Evolutionary conservation across 2,329 filamentous ascomycete species (phyloP).

Genomic region (Fonsecaea erecta): DNA sequence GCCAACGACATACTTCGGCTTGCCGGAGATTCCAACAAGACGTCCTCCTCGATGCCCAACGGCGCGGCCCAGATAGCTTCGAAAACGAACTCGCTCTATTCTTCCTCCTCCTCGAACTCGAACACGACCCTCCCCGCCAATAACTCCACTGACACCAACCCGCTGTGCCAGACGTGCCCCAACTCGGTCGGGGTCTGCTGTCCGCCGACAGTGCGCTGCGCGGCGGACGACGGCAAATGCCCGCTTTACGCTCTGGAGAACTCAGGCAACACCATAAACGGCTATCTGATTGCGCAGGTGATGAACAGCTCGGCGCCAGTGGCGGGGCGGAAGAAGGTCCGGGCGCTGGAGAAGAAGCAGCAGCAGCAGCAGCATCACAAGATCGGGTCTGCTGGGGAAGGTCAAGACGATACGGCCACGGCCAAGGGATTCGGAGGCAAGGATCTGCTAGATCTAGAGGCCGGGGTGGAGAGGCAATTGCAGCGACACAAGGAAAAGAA

Average conservation of each 20-base stretch:
- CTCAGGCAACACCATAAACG: conserved; percentile 30
- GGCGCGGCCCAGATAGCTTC: neutral
- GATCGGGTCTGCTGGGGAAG: neutral
- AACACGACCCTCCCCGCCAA: neutral
- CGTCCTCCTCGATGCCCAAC: conserved; percentile 1
- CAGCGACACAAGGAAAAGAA: conserved; percentile 17
- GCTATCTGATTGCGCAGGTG: conserved; percentile 32
- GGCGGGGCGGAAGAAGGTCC: conserved; percentile 28
- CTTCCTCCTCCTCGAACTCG: neutral
- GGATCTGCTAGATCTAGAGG: conserved; percentile 2
- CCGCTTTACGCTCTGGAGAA: conserved; percentile 27
- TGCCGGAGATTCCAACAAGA: conserved; percentile 1
- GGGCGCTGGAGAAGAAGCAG: conserved; percentile 22
- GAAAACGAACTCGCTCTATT: neutral
- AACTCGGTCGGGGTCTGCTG: conserved; percentile 34
- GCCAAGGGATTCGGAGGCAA: neutral
- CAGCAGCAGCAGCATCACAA: conserved; percentile 7
- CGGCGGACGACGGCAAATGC: conserved; percentile 31
- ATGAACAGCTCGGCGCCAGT: conserved; percentile 31
- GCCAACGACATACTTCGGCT: neutral
- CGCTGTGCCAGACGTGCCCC: conserved; percentile 30
- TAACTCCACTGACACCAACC: conserved; percentile 15
- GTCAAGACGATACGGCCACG: neutral
- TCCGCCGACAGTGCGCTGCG: conserved; percentile 30
- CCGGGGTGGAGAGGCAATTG: conserved; percentile 6